Percentiles rank a stretch among this genome's conserved stretches.
phyloP scores from a whole-genome alignment of 2,329 filamentous ascomycete species.

The Alternaria ventricosa region DNA sequence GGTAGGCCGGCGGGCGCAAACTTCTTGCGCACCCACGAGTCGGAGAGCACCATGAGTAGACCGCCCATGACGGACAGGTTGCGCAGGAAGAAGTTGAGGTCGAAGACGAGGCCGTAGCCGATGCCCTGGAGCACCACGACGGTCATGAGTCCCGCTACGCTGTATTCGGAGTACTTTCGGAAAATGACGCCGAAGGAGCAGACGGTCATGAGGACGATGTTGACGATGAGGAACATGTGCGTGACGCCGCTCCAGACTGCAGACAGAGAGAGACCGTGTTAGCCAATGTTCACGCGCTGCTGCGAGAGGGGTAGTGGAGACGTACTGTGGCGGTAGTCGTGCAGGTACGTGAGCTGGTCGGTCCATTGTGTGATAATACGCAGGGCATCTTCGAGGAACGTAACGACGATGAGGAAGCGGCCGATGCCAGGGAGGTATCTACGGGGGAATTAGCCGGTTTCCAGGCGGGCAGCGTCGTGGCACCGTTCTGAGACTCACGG shows the following conservation, averaged over 20 bases:
- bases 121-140: constrained; percentile 94
- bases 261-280: constrained; percentile 12
- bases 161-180: constrained; percentile 91
- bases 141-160: constrained; percentile 84
- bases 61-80: constrained; percentile 98
- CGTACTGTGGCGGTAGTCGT: constrained; percentile 89
- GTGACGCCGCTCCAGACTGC: constrained; percentile 86
- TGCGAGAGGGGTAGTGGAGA: not conserved
- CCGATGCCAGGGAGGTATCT: constrained; percentile 95
- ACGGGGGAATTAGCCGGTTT: constrained; percentile 36
- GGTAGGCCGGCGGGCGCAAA: constrained; percentile 96
- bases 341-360: constrained; percentile 91
- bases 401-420: constrained; percentile 96
- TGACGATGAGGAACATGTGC: constrained; percentile 88
- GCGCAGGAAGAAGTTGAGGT: constrained; percentile 99
- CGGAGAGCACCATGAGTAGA: constrained; percentile 95
- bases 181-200: constrained; percentile 88
- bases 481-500: constrained; percentile 68
- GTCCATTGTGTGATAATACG: constrained; percentile 97
- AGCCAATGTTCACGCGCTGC: constrained; percentile 18
- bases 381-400: constrained; percentile 95
- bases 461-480: not conserved
- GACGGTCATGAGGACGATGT: constrained; percentile 84
- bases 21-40: constrained; percentile 97
- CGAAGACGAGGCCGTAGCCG: constrained; percentile 97